These are phyloP conservation scores for Camellia sinensis DNA, from an alignment of 148 eudicot species.

Conservation along the genomic window DNA sequence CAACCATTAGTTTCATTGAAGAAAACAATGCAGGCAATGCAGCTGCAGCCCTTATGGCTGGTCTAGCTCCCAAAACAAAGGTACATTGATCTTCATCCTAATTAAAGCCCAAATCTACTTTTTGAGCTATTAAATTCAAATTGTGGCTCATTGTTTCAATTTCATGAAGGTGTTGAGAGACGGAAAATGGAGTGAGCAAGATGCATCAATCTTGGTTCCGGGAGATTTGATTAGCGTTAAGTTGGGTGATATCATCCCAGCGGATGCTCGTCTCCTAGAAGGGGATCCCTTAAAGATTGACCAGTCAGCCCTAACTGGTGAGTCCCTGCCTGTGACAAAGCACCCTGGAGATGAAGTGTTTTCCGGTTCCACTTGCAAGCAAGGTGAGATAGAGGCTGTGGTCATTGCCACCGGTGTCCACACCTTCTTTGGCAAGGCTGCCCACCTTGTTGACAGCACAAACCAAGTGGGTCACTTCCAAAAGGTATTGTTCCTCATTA, in stretches of 20 bases:
- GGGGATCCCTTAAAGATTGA: constrained; percentile 79
- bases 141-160: neutral
- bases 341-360: constrained; percentile 55
- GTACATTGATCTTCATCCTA: constrained; percentile 13
- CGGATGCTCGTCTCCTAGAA: constrained; percentile 75
- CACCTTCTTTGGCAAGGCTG: constrained; percentile 84
- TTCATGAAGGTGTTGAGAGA: constrained; percentile 54
- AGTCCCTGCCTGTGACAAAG: constrained; percentile 67
- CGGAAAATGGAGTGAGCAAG: constrained; percentile 71
- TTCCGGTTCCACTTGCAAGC: constrained; percentile 81
- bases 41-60: constrained; percentile 81
- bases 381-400: constrained; percentile 74
- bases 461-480: constrained; percentile 78
- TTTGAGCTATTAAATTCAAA: neutral
- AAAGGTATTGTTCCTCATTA: constrained; percentile 26
- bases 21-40: constrained; percentile 75
- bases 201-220: constrained; percentile 64
- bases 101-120: neutral
- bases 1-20: constrained; percentile 71
- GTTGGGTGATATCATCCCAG: constrained; percentile 79
- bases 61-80: constrained; percentile 67
- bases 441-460: constrained; percentile 74
- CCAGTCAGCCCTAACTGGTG: constrained; percentile 80
- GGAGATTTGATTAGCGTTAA: constrained; percentile 75
- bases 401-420: constrained; percentile 78